Conservation (phyloP, 192 early-diverging fungal species). For the Spizellomyces sp. region DNA sequence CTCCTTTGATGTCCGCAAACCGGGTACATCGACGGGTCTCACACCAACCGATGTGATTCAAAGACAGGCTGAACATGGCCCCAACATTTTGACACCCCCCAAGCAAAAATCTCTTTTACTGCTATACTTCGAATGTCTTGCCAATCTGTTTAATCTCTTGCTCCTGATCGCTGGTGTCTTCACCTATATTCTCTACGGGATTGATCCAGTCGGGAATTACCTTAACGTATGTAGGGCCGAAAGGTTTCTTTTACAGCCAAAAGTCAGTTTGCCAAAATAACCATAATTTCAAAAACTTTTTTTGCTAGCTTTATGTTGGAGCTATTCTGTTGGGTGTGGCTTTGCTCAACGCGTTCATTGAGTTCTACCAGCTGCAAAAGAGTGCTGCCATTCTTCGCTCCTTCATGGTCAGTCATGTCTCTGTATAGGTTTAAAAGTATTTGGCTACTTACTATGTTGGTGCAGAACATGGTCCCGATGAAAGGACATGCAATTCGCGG, state of each 20-base stretch:
- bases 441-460: not conserved
- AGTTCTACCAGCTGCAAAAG: constrained; percentile 93
- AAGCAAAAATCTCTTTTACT: constrained; percentile 76
- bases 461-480: constrained; percentile 80
- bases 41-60: constrained; percentile 59
- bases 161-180: constrained; percentile 81
- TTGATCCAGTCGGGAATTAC: constrained; percentile 77
- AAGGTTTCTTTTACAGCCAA: not conserved
- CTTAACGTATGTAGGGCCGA: constrained; percentile 63
- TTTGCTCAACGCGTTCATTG: constrained; percentile 88
- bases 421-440: not conserved
- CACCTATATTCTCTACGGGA: constrained; percentile 76
- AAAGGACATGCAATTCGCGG: constrained; percentile 83
- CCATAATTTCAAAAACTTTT: not conserved
- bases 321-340: constrained; percentile 86
- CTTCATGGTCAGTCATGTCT: constrained; percentile 61
- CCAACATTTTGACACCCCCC: constrained; percentile 86
- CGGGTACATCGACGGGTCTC: constrained; percentile 73
- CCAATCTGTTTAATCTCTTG: constrained; percentile 86
- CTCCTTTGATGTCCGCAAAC: constrained; percentile 58
- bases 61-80: constrained; percentile 73
- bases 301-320: constrained; percentile 55
- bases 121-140: constrained; percentile 75
- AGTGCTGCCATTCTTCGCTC: constrained; percentile 86
- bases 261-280: not conserved